Percentiles rank a stretch among this genome's conserved stretches.
These are phyloP conservation scores for Rheum nobile DNA, from an alignment of 148 eudicot genomes.

Conservation along the genomic window DNA sequence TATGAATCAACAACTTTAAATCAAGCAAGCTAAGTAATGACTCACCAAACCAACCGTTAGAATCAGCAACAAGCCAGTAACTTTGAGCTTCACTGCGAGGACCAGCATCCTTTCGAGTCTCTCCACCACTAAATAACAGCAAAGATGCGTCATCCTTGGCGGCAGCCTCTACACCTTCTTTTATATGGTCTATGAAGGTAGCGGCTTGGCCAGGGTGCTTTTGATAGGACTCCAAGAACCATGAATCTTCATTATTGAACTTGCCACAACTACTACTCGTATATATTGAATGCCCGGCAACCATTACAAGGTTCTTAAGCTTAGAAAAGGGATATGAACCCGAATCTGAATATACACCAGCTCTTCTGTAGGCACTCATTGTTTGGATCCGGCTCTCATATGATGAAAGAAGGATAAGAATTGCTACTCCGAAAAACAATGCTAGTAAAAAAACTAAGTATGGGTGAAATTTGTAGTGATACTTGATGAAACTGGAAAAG, in stretches of 20 bases:
- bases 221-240: slow-evolving; percentile 90
- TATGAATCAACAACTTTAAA: not conserved
- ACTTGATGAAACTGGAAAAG: slow-evolving; percentile 25
- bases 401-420: slow-evolving; percentile 32
- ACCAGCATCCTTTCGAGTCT: slow-evolving; percentile 93
- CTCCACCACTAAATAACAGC: slow-evolving; percentile 95
- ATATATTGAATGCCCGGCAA: slow-evolving; percentile 96
- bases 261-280: slow-evolving; percentile 82
- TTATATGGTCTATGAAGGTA: slow-evolving; percentile 70
- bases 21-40: not conserved
- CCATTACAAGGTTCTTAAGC: slow-evolving; percentile 84
- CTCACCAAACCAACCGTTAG: slow-evolving; percentile 93
- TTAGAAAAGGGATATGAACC: slow-evolving; percentile 43
- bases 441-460: slow-evolving; percentile 32
- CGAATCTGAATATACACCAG: slow-evolving; percentile 9
- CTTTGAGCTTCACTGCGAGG: slow-evolving; percentile 99
- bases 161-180: slow-evolving; percentile 60
- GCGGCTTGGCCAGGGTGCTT: slow-evolving; percentile 95
- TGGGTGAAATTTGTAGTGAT: slow-evolving; percentile 58
- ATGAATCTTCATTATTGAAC: slow-evolving; percentile 74
- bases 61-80: slow-evolving; percentile 93
- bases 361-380: slow-evolving; percentile 21
- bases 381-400: slow-evolving; percentile 25
- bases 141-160: slow-evolving; percentile 59
- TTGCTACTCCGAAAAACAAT: slow-evolving; percentile 39